Evolutionary conservation across 2,329 filamentous ascomycete species (phyloP).

Genomic region (Dactylellina haptotyla): DNA sequence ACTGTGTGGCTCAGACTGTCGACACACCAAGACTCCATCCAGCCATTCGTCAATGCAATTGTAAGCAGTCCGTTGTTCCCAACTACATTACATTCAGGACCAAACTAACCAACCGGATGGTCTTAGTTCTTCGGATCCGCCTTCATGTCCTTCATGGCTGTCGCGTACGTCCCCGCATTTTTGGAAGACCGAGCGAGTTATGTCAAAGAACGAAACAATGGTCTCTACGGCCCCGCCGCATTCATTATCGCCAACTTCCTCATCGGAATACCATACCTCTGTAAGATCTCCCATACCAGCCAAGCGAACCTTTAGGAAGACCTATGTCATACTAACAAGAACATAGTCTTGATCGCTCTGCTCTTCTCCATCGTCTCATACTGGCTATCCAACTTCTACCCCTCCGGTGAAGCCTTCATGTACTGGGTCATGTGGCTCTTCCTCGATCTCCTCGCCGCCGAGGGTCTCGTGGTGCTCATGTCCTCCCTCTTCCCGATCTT

Average conservation of each 20-base stretch:
- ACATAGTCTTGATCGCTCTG: slow-evolving; percentile 73
- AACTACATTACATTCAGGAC: too few species aligned
- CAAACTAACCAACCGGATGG: too few species aligned
- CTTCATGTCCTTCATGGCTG: slow-evolving; percentile 83
- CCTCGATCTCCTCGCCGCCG: slow-evolving; percentile 82
- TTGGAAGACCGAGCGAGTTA: slow-evolving; percentile 80
- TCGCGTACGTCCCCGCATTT: slow-evolving; percentile 85
- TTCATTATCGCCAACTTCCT: slow-evolving; percentile 83
- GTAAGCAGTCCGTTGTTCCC: slow-evolving; percentile 3
- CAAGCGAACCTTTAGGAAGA: not conserved
- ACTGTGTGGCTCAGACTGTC: slow-evolving; percentile 83
- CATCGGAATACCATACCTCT: slow-evolving; percentile 80
- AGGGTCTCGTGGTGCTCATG: slow-evolving; percentile 82
- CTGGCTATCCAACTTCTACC: slow-evolving; percentile 81
- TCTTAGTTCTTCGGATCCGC: slow-evolving; percentile 73
- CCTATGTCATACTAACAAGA: slow-evolving; percentile 5
- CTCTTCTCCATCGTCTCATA: slow-evolving; percentile 80
- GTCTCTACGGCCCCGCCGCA: slow-evolving; percentile 77
- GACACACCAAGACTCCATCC: slow-evolving; percentile 76
- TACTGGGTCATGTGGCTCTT: slow-evolving; percentile 85
- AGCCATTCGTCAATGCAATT: slow-evolving; percentile 83
- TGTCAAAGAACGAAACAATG: slow-evolving; percentile 81
- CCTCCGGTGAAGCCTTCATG: slow-evolving; percentile 74
- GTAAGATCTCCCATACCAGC: slow-evolving; percentile 54
- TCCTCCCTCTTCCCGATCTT: slow-evolving; percentile 79